Base-by-base conservation (phyloP, 2,329 filamentous ascomycete genomes). In the Cladosporium halotolerans region DNA sequence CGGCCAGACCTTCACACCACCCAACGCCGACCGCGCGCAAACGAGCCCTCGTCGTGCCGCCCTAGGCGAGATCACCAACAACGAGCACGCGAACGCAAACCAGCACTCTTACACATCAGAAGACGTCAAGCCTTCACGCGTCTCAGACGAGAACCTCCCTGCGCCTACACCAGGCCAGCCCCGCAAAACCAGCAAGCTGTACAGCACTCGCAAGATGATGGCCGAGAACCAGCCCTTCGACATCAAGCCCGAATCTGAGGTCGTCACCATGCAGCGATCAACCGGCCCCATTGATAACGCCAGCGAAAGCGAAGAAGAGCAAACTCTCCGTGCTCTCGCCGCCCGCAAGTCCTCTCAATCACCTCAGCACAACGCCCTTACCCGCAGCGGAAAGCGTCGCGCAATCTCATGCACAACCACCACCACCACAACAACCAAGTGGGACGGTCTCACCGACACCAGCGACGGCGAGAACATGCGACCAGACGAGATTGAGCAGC, bases 111-210 rank as follows among this genome's bases (percentile, higher is more conserved):
- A 58, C 53, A 59, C 50, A 41, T 62, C 60, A 14, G 59, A 63
- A 8, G 63, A 67, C 55, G 39, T 60, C 32, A 63, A 62, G 50
- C 55, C 61, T 39, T 83, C 81, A 61, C 77, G 81, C 59, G 79
- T 83, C n/a, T 82, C 88, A 65, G 90, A 96, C 59, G 91, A 96
- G 67, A 95, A 95, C 63, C 80, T 99, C 4, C 93, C 93, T 2
- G 92, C 91, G 0, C 93, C 93, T 3, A 99, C 93, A 4, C 93
- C 93, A 0, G 93, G 93, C 2, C 93, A 99, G 69, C 93, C 93
- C 28, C 84, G 93, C 57, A 97, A 99, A 77, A 87, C 86, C 13
- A 85, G 84, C 59, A 84, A 89, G 53, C 80, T 83, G 55, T 89
- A 91, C 63, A 80, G 79, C 82, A 91, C 68, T 83, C 91, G 70